Base-by-base conservation (phyloP, 1,284 basidiomycete species). In the Phlebopus sp. region DNA sequence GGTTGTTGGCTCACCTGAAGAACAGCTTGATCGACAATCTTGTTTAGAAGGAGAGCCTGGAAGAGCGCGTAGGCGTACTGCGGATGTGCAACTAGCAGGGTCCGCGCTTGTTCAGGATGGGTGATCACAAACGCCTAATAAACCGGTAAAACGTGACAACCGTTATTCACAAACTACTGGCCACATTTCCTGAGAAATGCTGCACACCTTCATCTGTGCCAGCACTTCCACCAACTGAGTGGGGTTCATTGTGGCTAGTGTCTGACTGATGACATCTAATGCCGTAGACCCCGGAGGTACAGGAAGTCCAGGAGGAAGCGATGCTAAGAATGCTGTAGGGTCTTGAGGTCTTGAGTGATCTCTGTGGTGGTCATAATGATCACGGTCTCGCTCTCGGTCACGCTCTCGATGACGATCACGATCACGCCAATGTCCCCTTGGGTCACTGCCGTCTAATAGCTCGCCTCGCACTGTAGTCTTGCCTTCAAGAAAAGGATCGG, bases 11-110 rank as follows among this genome's bases (percentile, higher is more conserved):
- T 60, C 58, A 84, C 81, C 61, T 85, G 76, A 2, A 98, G 75
- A 43, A 97, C 84, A 2, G 82, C 79, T 1, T 89, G 82, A 57
- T 98, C 95, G 40, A 99, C 92, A 19, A 99, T 92, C 63, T 96
- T 92, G 78, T 97, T 92, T 50, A 97, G 75, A 5, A 99, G 74
- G 62, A 99, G 82, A 0, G 92, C 90, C 71, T 98, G 96, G 74
- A 99, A 98, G 15, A 99, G 78, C 1, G 96, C 96, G 64, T 98
- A 99, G 2, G 93, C 87, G 14, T 97, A 78, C 70, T 99, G 96
- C 13, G 97, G 96, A 59, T 97, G 88, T 7, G 82, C 75, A 8
- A 83, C 73, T 29, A 99, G 79, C 30, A 99, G 72, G 4, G 80
- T 74, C 40, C 86, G 77, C 29, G 96, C 95, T 70, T 95, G 88